Percentiles rank a stretch among this genome's conserved stretches.
Evolutionary conservation across 2,329 filamentous ascomycete species (phyloP).

Genomic region (Microdochium bolleyi): DNA sequence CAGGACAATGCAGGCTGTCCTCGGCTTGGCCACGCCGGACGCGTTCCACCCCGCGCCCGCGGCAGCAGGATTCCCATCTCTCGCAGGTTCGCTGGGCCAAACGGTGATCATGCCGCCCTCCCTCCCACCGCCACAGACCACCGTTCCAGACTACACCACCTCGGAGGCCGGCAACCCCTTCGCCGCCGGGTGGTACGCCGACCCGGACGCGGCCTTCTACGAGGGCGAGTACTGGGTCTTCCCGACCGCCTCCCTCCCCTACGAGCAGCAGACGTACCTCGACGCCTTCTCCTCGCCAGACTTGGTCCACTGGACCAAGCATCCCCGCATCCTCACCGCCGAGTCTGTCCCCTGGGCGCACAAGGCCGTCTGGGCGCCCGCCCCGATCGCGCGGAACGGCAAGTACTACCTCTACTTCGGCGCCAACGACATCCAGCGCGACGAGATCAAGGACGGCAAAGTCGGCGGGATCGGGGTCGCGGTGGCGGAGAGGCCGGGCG

Average conservation of each 20-base stretch:
- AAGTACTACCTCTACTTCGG: slow-evolving; percentile 43
- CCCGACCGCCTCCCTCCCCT: slow-evolving; percentile 34
- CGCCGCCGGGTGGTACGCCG: slow-evolving; percentile 40
- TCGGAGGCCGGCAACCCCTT: slow-evolving; percentile 37
- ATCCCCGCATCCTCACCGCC: slow-evolving; percentile 31
- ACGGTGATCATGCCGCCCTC: neutral
- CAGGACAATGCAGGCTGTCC: neutral
- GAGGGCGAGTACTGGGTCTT: slow-evolving; percentile 37
- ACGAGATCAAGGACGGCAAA: slow-evolving; percentile 13
- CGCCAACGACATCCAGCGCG: slow-evolving; percentile 35
- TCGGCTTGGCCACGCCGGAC: neutral
- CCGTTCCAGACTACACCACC: slow-evolving; percentile 26
- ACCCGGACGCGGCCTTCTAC: slow-evolving; percentile 40
- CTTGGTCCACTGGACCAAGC: slow-evolving; percentile 38
- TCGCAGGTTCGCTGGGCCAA: too few species aligned
- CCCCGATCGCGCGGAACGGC: slow-evolving; percentile 31
- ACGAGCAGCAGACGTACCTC: slow-evolving; percentile 38
- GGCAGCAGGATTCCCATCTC: neutral
- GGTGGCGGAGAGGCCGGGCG: slow-evolving; percentile 23
- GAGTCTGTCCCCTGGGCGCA: slow-evolving; percentile 32
- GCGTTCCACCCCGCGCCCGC: neutral
- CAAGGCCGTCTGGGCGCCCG: slow-evolving; percentile 38
- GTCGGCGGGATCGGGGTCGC: slow-evolving; percentile 34
- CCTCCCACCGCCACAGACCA: neutral
- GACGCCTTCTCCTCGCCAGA: slow-evolving; percentile 42